phyloP scores from a whole-genome alignment of 2,329 filamentous ascomycete genomes.

The Neofusicoccum ribis region DNA sequence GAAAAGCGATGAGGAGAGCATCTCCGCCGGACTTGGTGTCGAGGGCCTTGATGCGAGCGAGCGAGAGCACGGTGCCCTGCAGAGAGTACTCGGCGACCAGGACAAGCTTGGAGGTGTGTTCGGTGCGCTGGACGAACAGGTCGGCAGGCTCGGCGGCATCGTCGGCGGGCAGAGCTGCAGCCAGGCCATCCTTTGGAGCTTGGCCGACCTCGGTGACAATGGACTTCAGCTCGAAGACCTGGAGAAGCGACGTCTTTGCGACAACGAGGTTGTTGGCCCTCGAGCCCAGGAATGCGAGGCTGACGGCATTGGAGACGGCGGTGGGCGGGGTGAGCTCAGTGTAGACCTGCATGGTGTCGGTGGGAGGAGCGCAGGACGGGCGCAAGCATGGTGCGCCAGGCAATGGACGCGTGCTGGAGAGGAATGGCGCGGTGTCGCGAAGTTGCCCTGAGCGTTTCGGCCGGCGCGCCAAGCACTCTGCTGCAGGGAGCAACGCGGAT shows the following conservation, averaged over 20 bases:
- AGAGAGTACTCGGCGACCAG: conserved; percentile 82
- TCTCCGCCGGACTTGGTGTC: conserved; percentile 79
- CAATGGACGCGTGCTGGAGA: neutral
- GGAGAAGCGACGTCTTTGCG: conserved; percentile 87
- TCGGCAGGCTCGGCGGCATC: conserved; percentile 36
- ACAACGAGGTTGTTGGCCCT: conserved; percentile 82
- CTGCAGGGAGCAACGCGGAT: conserved; percentile 2
- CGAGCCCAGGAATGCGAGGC: conserved; percentile 73
- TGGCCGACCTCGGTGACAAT: conserved; percentile 60
- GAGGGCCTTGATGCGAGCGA: conserved; percentile 73
- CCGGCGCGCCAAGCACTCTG: conserved; percentile 3
- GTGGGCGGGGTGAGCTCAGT: conserved; percentile 92
- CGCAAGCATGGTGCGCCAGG: conserved; percentile 14
- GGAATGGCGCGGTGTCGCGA: conserved; percentile 7
- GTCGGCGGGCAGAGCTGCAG: conserved; percentile 53
- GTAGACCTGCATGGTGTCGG: conserved; percentile 83
- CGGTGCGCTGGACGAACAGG: conserved; percentile 54
- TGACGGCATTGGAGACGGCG: conserved; percentile 86
- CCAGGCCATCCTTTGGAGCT: conserved; percentile 30
- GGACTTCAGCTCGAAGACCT: conserved; percentile 77
- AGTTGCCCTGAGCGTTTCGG: neutral
- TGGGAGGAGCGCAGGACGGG: neutral
- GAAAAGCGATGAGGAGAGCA: conserved; percentile 77
- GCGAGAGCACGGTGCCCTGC: conserved; percentile 78
- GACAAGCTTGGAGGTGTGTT: conserved; percentile 73